Base-by-base conservation (phyloP, 352 stramenopile genomes). In the Saprolegnia diclina region DNA sequence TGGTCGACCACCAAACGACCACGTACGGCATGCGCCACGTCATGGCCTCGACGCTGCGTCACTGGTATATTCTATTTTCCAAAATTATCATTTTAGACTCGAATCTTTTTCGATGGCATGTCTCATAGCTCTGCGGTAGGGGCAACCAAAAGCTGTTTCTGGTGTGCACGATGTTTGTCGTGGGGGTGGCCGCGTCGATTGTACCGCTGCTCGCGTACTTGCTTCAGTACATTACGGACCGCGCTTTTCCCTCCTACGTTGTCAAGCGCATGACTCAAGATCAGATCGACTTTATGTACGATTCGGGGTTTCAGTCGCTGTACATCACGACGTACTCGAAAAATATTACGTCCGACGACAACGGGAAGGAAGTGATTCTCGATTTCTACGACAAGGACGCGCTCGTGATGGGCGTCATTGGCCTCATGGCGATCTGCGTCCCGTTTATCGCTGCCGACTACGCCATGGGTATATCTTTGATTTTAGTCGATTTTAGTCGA, bases 381-480 rank as follows among this genome's bases (percentile, higher is more conserved):
- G 65, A 92, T n/a, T n/a, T n/a, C n/a, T n/a, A n/a, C n/a, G n/a
- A n/a, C n/a, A n/a, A n/a, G n/a, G n/a, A n/a, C n/a, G n/a, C n/a
- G 16, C 72, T 83, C 5, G 81, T 91, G 52, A 91, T 80, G 6
- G 87, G 83, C 18, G 80, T 95, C 38, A 73, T 92, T 14, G 87
- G 85, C 13, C 81, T 90, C 32, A 63, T 95, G 40, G 80, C 76
- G 0, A 71, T 95, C 9, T 90, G 81, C 53, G 78, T 95, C 22
- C 87, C 87, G 18, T 95, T 93, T 69, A 82, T 91, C 40, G 74
- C 93, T 24, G 85, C 82, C 16, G 81, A 95, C 76, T 95, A 93
- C 72, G 77, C 80, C 0, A 85, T 95, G 46, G 87, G 42, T 48
- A 48, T 48, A 3, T n/a, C 11, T 14, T 48, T 14, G 3, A 45